Percentiles rank a stretch among this genome's conserved stretches.
phyloP scores from a whole-genome alignment of 2,329 filamentous ascomycete species.

The Claviceps humidiphila region DNA sequence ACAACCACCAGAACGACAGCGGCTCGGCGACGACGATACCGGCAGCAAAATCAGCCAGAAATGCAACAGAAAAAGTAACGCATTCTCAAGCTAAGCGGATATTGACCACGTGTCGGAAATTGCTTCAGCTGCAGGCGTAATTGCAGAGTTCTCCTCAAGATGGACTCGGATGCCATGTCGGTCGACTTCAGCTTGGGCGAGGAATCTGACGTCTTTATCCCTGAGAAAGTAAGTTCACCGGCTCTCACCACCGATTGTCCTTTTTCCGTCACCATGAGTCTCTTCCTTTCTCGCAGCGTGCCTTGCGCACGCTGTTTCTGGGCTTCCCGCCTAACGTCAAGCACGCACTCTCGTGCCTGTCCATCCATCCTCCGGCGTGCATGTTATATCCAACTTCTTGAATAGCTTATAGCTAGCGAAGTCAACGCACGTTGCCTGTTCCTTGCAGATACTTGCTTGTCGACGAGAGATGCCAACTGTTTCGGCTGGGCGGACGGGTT shows the following conservation, averaged over 20 bases:
- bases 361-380: no score
- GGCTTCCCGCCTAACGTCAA: no score
- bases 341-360: no score
- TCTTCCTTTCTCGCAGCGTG: no score
- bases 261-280: no score
- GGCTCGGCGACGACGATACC: constrained; percentile 10
- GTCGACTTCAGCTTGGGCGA: constrained; percentile 27
- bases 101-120: background rate
- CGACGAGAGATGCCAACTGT: background rate
- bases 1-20: constrained; percentile 15
- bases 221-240: constrained; percentile 21
- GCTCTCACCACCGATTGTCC: no score
- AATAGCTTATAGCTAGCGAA: no score
- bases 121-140: background rate
- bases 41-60: constrained; percentile 10
- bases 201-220: constrained; percentile 29
- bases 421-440: no score
- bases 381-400: no score
- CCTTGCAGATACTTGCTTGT: background rate
- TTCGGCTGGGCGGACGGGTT: background rate
- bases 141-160: constrained; percentile 17
- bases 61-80: constrained; percentile 15
- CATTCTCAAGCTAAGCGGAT: constrained; percentile 4
- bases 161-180: constrained; percentile 46
- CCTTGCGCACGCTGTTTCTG: no score